phyloP scores from a whole-genome alignment of 257 asterid species.

The Solanum corneliomulleri region DNA sequence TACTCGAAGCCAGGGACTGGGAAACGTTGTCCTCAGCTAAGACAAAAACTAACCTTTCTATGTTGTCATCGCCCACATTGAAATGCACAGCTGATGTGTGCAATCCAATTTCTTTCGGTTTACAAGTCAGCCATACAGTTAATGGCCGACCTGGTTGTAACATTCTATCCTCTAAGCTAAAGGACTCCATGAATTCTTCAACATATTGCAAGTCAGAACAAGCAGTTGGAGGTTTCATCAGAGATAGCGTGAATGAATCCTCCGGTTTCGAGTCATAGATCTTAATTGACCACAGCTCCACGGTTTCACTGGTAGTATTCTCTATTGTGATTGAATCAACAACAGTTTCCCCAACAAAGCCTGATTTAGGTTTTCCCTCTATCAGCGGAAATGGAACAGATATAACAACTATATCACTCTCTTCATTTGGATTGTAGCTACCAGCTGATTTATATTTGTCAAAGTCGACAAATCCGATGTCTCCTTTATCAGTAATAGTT shows the following conservation, averaged over 20 bases:
- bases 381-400: constrained; percentile 68
- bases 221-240: constrained; percentile 69
- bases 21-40: constrained; percentile 77
- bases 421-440: constrained; percentile 55
- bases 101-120: constrained; percentile 73
- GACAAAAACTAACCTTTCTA: constrained; percentile 63
- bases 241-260: constrained; percentile 54
- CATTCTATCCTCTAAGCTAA: constrained; percentile 55
- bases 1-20: constrained; percentile 42
- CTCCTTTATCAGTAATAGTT: constrained; percentile 60
- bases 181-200: constrained; percentile 45
- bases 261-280: constrained; percentile 84
- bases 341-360: constrained; percentile 49
- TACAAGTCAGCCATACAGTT: constrained; percentile 74
- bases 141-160: constrained; percentile 32
- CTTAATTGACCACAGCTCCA: constrained; percentile 65
- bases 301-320: constrained; percentile 35
- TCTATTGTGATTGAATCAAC: constrained; percentile 42
- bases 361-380: constrained; percentile 55
- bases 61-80: constrained; percentile 48
- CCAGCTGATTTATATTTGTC: constrained; percentile 34
- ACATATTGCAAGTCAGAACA: constrained; percentile 40
- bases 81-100: constrained; percentile 66
- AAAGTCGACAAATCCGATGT: constrained; percentile 68
- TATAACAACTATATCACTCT: constrained; percentile 45